phyloP scores from a whole-genome alignment of 2,329 filamentous ascomycete genomes.

The Cladorrhinum sp. region DNA sequence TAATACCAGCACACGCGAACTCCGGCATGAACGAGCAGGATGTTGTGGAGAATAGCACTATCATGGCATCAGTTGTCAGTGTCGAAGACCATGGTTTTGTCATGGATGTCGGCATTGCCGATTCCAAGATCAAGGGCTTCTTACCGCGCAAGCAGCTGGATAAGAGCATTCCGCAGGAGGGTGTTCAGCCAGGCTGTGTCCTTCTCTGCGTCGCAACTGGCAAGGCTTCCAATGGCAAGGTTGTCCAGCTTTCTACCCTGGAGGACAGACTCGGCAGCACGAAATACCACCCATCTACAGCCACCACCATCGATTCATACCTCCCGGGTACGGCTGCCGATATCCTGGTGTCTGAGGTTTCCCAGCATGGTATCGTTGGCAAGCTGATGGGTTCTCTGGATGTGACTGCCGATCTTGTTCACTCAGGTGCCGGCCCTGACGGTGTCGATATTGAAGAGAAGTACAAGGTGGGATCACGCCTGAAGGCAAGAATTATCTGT shows the following conservation, averaged over 20 bases:
- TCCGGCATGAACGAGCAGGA: conserved; percentile 69
- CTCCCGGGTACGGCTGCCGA: conserved; percentile 90
- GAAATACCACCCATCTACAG: conserved; percentile 65
- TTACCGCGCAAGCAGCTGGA: conserved; percentile 81
- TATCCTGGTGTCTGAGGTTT: conserved; percentile 74
- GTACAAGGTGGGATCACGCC: conserved; percentile 79
- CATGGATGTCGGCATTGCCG: conserved; percentile 82
- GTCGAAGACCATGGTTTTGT: conserved; percentile 95
- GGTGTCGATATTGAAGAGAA: conserved; percentile 69
- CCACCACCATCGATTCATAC: conserved; percentile 85
- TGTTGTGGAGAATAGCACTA: conserved; percentile 68
- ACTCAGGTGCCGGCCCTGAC: conserved; percentile 73
- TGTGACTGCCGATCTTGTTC: conserved; percentile 84
- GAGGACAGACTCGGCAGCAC: conserved; percentile 65
- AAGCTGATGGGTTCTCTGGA: conserved; percentile 92
- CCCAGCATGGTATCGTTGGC: conserved; percentile 72
- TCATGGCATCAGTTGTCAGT: conserved; percentile 85
- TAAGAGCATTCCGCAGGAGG: conserved; percentile 58
- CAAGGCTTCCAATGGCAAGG: conserved; percentile 72
- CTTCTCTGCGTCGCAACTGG: conserved; percentile 79
- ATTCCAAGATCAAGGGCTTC: conserved; percentile 71
- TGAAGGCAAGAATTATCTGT: conserved; percentile 83
- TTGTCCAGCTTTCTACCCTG: conserved; percentile 80
- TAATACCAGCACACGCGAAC: conserved; percentile 78
- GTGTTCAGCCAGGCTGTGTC: conserved; percentile 77